phyloP scores from a whole-genome alignment of 2,329 filamentous ascomycete genomes.

The Talaromyces sp. region DNA sequence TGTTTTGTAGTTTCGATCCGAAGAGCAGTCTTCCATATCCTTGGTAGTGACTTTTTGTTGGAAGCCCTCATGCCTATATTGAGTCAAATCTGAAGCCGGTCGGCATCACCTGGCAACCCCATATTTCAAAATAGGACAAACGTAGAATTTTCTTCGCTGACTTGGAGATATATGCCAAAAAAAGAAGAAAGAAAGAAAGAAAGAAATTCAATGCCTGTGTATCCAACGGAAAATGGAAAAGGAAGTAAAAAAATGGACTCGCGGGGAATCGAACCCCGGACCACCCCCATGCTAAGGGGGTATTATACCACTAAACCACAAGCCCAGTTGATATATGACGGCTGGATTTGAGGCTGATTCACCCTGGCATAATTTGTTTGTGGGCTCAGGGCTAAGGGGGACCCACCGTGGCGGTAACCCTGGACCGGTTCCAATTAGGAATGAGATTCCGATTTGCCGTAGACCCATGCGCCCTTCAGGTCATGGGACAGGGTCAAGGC shows the following conservation, averaged over 20 bases:
- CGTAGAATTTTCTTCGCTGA: too few relatives aligned
- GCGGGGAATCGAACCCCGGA: constrained; percentile 54
- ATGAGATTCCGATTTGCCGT: background rate
- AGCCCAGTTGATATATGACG: constrained; percentile 25
- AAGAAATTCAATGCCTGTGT: too few relatives aligned
- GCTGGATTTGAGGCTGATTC: background rate
- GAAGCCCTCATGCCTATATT: too few relatives aligned
- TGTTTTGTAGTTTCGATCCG: too few relatives aligned
- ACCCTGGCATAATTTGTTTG: background rate
- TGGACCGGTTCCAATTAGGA: background rate
- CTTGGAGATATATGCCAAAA: too few relatives aligned
- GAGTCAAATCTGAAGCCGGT: too few relatives aligned
- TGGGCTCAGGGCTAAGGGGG: background rate
- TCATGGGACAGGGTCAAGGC: background rate
- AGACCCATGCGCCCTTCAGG: background rate
- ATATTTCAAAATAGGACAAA: too few relatives aligned
- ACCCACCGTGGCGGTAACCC: background rate
- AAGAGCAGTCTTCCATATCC: too few relatives aligned
- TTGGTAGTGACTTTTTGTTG: too few relatives aligned
- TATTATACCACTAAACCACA: constrained; percentile 55
- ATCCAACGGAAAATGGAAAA: background rate
- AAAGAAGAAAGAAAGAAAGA: too few relatives aligned
- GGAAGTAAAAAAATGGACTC: constrained; percentile 41
- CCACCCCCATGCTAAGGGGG: constrained; percentile 53
- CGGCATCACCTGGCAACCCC: too few relatives aligned